phyloP scores from a whole-genome alignment of 495 filamentous ascomycete species.

The Aspergillus affinis region DNA sequence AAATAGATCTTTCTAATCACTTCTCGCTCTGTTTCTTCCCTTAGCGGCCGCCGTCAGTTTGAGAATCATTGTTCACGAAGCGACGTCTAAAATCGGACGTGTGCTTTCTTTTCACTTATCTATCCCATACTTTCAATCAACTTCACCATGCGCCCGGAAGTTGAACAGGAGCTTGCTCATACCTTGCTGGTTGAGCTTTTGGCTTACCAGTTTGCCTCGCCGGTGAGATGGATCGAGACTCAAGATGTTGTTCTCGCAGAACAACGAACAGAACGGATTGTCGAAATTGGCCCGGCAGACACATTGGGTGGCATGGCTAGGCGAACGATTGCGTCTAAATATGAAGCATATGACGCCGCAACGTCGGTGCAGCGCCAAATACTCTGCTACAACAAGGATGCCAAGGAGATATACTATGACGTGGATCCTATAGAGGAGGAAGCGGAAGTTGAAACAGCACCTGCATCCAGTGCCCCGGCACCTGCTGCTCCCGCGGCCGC shows the following conservation, averaged over 20 bases:
- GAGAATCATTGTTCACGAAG: neutral
- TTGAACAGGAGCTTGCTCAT: slow-evolving; percentile 97
- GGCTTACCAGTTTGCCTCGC: slow-evolving; percentile 98
- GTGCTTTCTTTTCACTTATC: slow-evolving; percentile 4
- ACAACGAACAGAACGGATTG: slow-evolving; percentile 92
- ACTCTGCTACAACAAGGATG: slow-evolving; percentile 98
- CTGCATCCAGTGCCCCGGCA: slow-evolving; percentile 34
- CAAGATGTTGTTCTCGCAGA: slow-evolving; percentile 98
- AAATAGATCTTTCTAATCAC: neutral
- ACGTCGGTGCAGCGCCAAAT: slow-evolving; percentile 95
- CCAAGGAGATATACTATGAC: slow-evolving; percentile 99
- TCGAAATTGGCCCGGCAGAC: slow-evolving; percentile 96
- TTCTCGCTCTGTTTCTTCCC: neutral
- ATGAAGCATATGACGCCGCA: slow-evolving; percentile 97
- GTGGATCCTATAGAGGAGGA: slow-evolving; percentile 95
- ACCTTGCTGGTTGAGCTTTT: slow-evolving; percentile 97
- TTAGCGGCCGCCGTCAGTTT: neutral
- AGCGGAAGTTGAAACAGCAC: slow-evolving; percentile 56
- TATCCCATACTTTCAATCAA: slow-evolving; percentile 7
- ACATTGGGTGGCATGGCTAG: slow-evolving; percentile 99
- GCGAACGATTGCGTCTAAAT: slow-evolving; percentile 92
- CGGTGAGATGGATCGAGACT: slow-evolving; percentile 98
- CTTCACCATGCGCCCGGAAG: slow-evolving; percentile 87
- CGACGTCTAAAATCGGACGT: neutral
- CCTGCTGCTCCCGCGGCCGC: slow-evolving; percentile 38